Evolutionary conservation across 257 asterid genomes (phyloP), one percentile per base, ranked within the genome.

Genomic region (Coffea canephora): DNA sequence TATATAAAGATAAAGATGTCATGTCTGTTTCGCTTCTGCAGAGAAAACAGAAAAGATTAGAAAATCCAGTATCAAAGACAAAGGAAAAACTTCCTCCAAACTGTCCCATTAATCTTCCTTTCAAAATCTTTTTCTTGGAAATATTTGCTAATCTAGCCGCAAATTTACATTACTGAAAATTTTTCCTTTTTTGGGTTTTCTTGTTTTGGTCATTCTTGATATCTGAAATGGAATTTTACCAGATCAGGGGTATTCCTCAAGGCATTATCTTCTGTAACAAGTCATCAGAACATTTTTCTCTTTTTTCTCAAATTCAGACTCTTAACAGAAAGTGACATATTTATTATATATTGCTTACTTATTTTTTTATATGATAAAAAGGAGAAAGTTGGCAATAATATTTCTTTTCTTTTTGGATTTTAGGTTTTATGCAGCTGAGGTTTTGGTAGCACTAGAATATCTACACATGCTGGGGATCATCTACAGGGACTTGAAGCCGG

Each of bases 341-440:
- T 27, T 54, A 31, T 77, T 49, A 27, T 66, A 76, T 62, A 76
- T 62, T 62, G 49, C 45, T 76, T 76, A 9, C 27, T 27, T 27
- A 27, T 27, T 27, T 46, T 46, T 39, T 66, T 39, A 61, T 50
- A 31, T 73, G 25, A 23, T 82, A 34, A 43, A 39, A 62, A 19
- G 1, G 27, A 31, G 27, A 45, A 18, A 23, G 34, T 78, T 46
- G n/a, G 13, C 36, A 55, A 57, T 65, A 73, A 25, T 39, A 25
- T 6, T 57, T 39, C 2, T 59, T 34, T 23, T 55, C 31, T 41
- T 78, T 68, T 50, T 50, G 25, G 11, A 8, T 50, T 69, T 10
- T 89, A 93, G 98, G 86, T 93, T 93, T 79, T 93, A 93, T 69
- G 97, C 97, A 55, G 97, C 98, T 9, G 98, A 93, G 84, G 98